phyloP scores from a whole-genome alignment of 768 basidiomycete species.

The Xerocomus potaroensis region DNA sequence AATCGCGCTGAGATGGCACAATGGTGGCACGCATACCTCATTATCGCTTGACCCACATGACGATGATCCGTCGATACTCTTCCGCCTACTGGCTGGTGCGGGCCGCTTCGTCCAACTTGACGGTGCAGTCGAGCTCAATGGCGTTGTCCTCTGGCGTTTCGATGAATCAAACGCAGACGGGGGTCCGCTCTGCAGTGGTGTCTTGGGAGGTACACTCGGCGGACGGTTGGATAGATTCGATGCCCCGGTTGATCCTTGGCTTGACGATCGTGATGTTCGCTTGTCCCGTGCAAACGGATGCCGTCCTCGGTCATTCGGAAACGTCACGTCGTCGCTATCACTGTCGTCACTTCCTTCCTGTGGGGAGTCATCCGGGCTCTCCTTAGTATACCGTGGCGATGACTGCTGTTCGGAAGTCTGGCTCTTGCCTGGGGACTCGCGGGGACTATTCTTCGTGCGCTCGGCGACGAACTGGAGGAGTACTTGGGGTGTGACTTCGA shows the following conservation, averaged over 20 bases:
- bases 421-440: slow-evolving; percentile 24
- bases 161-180: slow-evolving; percentile 66
- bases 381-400: slow-evolving; percentile 9
- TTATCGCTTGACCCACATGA: slow-evolving; percentile 56
- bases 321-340: slow-evolving; percentile 32
- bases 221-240: slow-evolving; percentile 45
- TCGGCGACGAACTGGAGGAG: slow-evolving; percentile 62
- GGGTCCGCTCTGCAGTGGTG: slow-evolving; percentile 37
- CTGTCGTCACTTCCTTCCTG: slow-evolving; percentile 35
- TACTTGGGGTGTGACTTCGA: slow-evolving; percentile 65
- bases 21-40: slow-evolving; percentile 53
- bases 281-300: slow-evolving; percentile 19
- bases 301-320: slow-evolving; percentile 40
- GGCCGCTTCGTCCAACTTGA: slow-evolving; percentile 77
- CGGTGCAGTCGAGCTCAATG: slow-evolving; percentile 54
- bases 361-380: slow-evolving; percentile 33
- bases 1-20: neutral
- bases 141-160: slow-evolving; percentile 66
- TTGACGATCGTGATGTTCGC: slow-evolving; percentile 50
- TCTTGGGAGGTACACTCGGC: slow-evolving; percentile 55
- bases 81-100: slow-evolving; percentile 60
- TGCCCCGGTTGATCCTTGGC: slow-evolving; percentile 48
- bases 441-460: slow-evolving; percentile 42
- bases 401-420: slow-evolving; percentile 9
- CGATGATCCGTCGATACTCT: slow-evolving; percentile 62